These are phyloP conservation scores for Helminthosporium solani DNA, from an alignment of 2,329 filamentous ascomycete genomes.

Conservation along the genomic window DNA sequence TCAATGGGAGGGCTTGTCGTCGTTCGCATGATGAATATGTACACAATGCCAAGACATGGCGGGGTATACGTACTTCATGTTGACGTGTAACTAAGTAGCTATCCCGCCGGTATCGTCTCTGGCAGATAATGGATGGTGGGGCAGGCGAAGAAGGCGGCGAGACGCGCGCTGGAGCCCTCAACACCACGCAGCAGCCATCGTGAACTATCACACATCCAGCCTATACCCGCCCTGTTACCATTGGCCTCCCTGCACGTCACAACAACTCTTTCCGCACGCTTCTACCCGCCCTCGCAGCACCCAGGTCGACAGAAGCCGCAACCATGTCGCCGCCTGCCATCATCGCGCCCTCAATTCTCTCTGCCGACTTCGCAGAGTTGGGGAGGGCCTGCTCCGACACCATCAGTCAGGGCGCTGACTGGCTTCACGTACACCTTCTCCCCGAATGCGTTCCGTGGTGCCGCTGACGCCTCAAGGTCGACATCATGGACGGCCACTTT, in stretches of 20 bases:
- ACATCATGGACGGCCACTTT: conserved; percentile 99
- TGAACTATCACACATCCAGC: conserved; percentile 27
- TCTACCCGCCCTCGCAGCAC: conserved; percentile 6
- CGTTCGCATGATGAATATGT: conserved; percentile 23
- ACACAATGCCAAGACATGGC: conserved; percentile 19
- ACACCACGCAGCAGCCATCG: conserved; percentile 37
- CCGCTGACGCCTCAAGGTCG: conserved; percentile 78
- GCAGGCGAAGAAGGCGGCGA: conserved; percentile 28
- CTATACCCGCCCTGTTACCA: conserved; percentile 17
- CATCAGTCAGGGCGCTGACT: conserved; percentile 75
- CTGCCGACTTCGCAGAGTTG: conserved; percentile 89
- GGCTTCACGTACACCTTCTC: conserved; percentile 39
- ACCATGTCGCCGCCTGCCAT: conserved; percentile 87
- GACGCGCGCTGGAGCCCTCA: conserved; percentile 26
- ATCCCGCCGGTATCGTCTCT: too few species aligned
- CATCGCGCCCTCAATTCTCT: conserved; percentile 97
- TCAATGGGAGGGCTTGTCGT: conserved; percentile 13
- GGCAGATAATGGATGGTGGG: conserved; percentile 12
- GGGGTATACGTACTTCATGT: too few species aligned
- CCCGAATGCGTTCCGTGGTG: conserved; percentile 8
- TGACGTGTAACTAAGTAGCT: too few species aligned
- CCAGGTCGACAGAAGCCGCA: conserved; percentile 26
- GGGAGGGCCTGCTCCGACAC: conserved; percentile 84
- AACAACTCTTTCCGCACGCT: conserved; percentile 2
- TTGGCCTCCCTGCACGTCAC: conserved; percentile 20